phyloP scores from a whole-genome alignment of 192 early-diverging fungal species.

The Thoreauomyces humboldtii region DNA sequence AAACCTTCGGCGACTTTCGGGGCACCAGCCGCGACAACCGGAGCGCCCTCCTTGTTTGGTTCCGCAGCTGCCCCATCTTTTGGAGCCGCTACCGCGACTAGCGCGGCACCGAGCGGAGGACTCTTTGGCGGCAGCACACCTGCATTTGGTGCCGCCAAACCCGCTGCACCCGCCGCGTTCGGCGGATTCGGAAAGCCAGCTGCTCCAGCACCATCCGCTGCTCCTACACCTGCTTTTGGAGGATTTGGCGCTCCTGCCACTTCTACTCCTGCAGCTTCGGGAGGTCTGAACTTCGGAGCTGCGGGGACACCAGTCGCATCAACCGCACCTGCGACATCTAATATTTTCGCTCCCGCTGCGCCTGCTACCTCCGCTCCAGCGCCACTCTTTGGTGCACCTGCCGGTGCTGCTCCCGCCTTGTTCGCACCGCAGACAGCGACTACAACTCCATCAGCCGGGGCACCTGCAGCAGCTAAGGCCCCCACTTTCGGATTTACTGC shows the following conservation, averaged over 20 bases:
- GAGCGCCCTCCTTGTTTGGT: conserved; percentile 1
- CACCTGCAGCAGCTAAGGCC: conserved; percentile 3
- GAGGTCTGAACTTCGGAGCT: background rate
- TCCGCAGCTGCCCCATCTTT: background rate
- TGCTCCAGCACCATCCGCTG: conserved; percentile 6
- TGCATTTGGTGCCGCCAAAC: conserved; percentile 1
- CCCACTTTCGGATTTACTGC: no score
- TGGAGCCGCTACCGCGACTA: background rate
- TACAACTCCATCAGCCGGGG: background rate
- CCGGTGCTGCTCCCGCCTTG: conserved; percentile 17
- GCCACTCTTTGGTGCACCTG: conserved; percentile 7
- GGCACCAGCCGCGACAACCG: background rate
- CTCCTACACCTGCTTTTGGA: conserved; percentile 6
- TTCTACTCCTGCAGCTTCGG: background rate
- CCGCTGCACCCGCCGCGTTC: background rate
- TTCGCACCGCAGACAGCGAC: conserved; percentile 7
- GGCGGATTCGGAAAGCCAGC: background rate
- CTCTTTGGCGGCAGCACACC: background rate
- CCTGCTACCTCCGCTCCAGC: conserved; percentile 3
- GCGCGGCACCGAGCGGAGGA: background rate
- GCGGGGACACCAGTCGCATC: background rate
- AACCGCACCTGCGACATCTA: background rate
- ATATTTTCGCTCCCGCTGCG: conserved; percentile 1
- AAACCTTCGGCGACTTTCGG: background rate
- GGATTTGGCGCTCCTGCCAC: background rate